phyloP scores from a whole-genome alignment of 1,284 basidiomycete species.

The Flammula alnicola region DNA sequence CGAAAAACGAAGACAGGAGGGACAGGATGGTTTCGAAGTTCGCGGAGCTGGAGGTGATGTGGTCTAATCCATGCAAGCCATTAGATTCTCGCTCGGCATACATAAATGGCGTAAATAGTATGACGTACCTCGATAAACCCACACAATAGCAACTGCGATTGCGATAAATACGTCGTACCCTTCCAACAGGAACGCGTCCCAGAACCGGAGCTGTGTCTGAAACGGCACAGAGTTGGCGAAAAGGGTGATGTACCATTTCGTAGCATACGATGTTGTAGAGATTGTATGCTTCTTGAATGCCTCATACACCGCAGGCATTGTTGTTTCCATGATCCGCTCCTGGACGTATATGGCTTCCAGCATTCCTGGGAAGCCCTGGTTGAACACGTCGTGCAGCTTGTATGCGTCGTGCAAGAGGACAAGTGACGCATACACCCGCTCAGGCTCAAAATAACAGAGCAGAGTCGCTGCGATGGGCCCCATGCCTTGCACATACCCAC shows the following conservation, averaged over 20 bases:
- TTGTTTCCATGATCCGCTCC: slow-evolving; percentile 81
- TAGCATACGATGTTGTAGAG: slow-evolving; percentile 92
- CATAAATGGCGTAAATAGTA: slow-evolving; percentile 2
- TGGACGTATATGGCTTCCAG: slow-evolving; percentile 95
- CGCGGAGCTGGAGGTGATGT: slow-evolving; percentile 76
- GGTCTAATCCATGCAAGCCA: slow-evolving; percentile 52
- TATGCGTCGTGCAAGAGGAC: slow-evolving; percentile 90
- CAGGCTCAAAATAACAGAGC: slow-evolving; percentile 91
- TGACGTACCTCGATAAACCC: slow-evolving; percentile 79
- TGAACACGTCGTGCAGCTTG: slow-evolving; percentile 87
- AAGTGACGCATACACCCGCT: slow-evolving; percentile 84
- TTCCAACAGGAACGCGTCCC: slow-evolving; percentile 93
- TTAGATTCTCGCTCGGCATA: not conserved
- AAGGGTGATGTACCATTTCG: slow-evolving; percentile 99
- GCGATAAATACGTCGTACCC: slow-evolving; percentile 90
- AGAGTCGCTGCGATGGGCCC: slow-evolving; percentile 96
- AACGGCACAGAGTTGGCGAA: slow-evolving; percentile 97
- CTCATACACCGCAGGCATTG: slow-evolving; percentile 88
- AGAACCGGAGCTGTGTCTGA: slow-evolving; percentile 90
- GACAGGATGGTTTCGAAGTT: slow-evolving; percentile 92
- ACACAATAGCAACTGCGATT: slow-evolving; percentile 86
- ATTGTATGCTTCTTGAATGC: slow-evolving; percentile 89
- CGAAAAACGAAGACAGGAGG: slow-evolving; percentile 88
- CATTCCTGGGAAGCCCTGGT: slow-evolving; percentile 94
- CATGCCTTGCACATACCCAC: slow-evolving; percentile 99